Evolutionary conservation across 1,139 yeast species (phyloP).

Genomic region (Yamadazyma triangularis): DNA sequence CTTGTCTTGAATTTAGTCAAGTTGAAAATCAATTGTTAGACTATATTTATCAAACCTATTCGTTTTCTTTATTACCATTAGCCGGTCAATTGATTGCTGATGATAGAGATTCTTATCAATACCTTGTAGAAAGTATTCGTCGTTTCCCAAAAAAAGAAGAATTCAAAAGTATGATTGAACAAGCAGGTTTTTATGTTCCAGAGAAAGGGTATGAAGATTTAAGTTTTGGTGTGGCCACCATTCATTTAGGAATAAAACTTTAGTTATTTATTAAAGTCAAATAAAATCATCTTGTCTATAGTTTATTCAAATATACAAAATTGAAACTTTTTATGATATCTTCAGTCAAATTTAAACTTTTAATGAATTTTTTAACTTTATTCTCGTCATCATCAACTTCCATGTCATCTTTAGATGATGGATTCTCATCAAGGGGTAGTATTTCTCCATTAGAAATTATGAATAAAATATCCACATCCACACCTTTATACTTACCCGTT

Average conservation of each 20-base stretch:
- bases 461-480: conserved; percentile 16
- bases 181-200: conserved; percentile 86
- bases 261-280: no score
- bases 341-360: conserved; percentile 29
- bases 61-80: conserved; percentile 81
- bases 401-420: conserved; percentile 12
- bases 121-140: conserved; percentile 88
- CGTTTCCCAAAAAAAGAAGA: conserved; percentile 90
- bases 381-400: conserved; percentile 22
- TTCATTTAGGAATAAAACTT: conserved; percentile 90
- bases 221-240: conserved; percentile 95
- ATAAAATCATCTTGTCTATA: not conserved
- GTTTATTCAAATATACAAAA: conserved; percentile 4
- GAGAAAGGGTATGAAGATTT: conserved; percentile 91
- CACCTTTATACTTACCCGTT: conserved; percentile 15
- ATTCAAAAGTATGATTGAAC: conserved; percentile 85
- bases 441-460: conserved; percentile 30
- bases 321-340: conserved; percentile 21
- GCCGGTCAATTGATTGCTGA: conserved; percentile 95
- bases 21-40: conserved; percentile 79
- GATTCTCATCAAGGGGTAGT: conserved; percentile 2
- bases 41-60: conserved; percentile 78
- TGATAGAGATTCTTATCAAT: conserved; percentile 93
- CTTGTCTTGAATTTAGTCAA: conserved; percentile 91
- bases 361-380: conserved; percentile 15